Conservation (phyloP, 2,329 filamentous ascomycete species). For the Phialophora chinensis region DNA sequence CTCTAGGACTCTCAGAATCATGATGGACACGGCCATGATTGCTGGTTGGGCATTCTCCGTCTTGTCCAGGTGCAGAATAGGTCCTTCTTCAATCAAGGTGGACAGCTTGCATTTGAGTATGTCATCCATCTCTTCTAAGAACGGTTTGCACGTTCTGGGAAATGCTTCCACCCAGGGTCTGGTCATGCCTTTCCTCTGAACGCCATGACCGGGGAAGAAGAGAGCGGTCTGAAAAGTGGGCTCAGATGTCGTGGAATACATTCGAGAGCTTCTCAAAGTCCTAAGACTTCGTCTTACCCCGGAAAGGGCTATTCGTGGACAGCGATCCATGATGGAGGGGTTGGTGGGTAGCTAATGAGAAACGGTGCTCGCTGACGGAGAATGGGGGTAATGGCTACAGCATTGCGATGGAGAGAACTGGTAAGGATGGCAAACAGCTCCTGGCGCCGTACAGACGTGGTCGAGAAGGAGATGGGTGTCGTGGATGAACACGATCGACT, state of each 20-base stretch:
- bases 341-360: background rate
- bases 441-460: background rate
- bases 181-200: slow-evolving; percentile 87
- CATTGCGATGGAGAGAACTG: slow-evolving; percentile 7
- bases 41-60: slow-evolving; percentile 92
- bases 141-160: slow-evolving; percentile 73
- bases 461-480: background rate
- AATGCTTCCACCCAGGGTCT: slow-evolving; percentile 86
- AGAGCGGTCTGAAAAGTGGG: slow-evolving; percentile 50
- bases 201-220: slow-evolving; percentile 70
- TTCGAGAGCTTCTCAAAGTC: slow-evolving; percentile 18
- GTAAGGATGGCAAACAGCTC: background rate
- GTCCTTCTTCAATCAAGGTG: slow-evolving; percentile 77
- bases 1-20: slow-evolving; percentile 87
- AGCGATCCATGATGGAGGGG: slow-evolving; percentile 28
- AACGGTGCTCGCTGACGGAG: background rate
- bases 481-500: background rate
- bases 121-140: slow-evolving; percentile 84
- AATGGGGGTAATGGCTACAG: slow-evolving; percentile 12
- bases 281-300: slow-evolving; percentile 18
- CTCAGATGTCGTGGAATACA: slow-evolving; percentile 34
- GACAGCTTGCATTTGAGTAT: slow-evolving; percentile 77
- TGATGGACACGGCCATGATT: slow-evolving; percentile 92
- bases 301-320: slow-evolving; percentile 18
- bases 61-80: slow-evolving; percentile 75